Conservation (phyloP, 140 eudicot genomes). For the Cichorium intybus region DNA sequence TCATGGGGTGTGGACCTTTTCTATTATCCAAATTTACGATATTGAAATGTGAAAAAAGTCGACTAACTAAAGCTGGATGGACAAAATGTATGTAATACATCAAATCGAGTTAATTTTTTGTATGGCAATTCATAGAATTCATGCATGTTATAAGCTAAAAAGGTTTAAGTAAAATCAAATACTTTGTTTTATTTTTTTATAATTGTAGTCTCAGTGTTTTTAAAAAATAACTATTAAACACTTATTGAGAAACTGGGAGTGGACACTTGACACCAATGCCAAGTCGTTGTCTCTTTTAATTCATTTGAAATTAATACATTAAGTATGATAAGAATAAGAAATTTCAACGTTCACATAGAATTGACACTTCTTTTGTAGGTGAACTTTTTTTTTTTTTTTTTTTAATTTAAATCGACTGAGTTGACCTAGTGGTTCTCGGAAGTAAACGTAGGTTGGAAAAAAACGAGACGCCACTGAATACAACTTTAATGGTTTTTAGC, state of each 20-base stretch:
- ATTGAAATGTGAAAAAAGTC: neutral
- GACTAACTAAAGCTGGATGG: neutral
- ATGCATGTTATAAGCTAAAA: neutral
- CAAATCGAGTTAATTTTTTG: too few species aligned
- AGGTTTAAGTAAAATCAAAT: too few species aligned
- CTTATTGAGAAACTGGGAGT: neutral
- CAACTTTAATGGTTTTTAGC: too few species aligned
- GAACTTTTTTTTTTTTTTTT: too few species aligned
- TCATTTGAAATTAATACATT: neutral
- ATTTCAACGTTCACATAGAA: too few species aligned
- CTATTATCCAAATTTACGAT: conserved; percentile 16
- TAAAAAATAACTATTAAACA: neutral
- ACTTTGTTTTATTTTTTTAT: neutral
- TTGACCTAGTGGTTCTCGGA: too few species aligned
- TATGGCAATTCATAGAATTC: neutral
- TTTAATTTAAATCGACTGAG: too few species aligned
- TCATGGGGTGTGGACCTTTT: conserved; percentile 30
- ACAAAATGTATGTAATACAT: neutral
- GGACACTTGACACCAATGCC: neutral
- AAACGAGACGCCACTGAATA: too few species aligned
- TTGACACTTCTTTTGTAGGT: too few species aligned
- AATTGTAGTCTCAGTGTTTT: too few species aligned
- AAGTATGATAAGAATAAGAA: too few species aligned
- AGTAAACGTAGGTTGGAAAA: too few species aligned
- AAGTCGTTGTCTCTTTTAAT: neutral